These are phyloP conservation scores for Taphrina deformans DNA, from an alignment of 1,139 yeast genomes.

Conservation along the genomic window DNA sequence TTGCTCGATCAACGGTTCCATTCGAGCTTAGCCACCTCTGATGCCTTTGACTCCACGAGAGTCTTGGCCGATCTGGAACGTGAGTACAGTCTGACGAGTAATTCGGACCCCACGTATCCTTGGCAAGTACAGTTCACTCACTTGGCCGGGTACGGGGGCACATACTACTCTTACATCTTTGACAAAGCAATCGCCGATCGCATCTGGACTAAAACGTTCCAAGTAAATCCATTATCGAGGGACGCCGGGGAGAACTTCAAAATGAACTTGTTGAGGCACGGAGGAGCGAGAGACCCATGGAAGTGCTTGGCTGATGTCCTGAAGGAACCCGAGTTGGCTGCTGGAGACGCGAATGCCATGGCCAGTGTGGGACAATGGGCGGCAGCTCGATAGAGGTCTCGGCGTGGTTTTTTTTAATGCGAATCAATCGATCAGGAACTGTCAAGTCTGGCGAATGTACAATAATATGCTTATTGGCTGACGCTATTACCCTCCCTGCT, in stretches of 20 bases:
- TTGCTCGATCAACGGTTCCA: slow-evolving; percentile 81
- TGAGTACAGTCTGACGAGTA: slow-evolving; percentile 47
- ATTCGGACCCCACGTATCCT: slow-evolving; percentile 48
- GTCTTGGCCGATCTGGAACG: slow-evolving; percentile 59
- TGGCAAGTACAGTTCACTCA: slow-evolving; percentile 98
- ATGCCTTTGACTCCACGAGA: slow-evolving; percentile 51
- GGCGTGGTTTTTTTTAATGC: too few species aligned
- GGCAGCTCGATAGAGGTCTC: background rate
- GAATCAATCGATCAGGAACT: too few species aligned
- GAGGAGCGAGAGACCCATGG: slow-evolving; percentile 94
- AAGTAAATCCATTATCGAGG: slow-evolving; percentile 59
- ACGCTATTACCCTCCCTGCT: background rate
- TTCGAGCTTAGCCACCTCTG: slow-evolving; percentile 48
- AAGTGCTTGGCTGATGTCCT: slow-evolving; percentile 75
- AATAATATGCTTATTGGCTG: background rate
- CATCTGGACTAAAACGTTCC: slow-evolving; percentile 75
- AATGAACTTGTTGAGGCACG: slow-evolving; percentile 78
- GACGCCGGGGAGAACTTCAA: slow-evolving; percentile 74
- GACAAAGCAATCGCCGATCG: slow-evolving; percentile 91
- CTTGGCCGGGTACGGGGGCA: slow-evolving; percentile 88
- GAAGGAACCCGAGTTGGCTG: slow-evolving; percentile 39
- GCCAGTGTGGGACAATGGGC: slow-evolving; percentile 53
- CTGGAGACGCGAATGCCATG: slow-evolving; percentile 76
- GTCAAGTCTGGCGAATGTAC: too few species aligned
- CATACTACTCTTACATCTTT: slow-evolving; percentile 84